Evolutionary conservation across 2,329 filamentous ascomycete species (phyloP).

Genomic region (Aspergillus pseudoterreus): DNA sequence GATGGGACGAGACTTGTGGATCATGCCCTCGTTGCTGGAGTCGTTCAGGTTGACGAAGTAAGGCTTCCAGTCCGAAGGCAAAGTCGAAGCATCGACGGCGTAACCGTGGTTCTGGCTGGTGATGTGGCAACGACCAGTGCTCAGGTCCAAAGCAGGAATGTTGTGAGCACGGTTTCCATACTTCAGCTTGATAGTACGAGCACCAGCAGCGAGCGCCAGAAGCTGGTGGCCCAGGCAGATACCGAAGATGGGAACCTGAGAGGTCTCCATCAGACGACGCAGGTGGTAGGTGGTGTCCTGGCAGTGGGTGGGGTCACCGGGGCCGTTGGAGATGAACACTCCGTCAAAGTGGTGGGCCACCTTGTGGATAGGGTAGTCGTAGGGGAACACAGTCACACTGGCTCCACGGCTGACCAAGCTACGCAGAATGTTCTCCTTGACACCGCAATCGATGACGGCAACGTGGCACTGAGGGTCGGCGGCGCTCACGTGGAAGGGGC

Average conservation of each 20-base stretch:
- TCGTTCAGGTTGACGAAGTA: constrained; percentile 99
- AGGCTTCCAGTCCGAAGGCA: constrained; percentile 87
- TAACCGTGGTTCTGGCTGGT: constrained; percentile 99
- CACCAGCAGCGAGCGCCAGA: constrained; percentile 82
- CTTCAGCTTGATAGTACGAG: constrained; percentile 93
- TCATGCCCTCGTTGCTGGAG: constrained; percentile 94
- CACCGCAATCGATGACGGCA: constrained; percentile 93
- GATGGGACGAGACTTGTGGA: constrained; percentile 92
- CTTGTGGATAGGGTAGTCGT: constrained; percentile 97
- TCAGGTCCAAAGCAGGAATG: constrained; percentile 91
- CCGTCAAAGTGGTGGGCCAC: constrained; percentile 96
- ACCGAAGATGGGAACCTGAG: constrained; percentile 89
- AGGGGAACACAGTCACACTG: constrained; percentile 91
- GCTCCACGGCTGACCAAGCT: constrained; percentile 88
- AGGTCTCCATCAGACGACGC: constrained; percentile 82
- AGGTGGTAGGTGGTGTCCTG: constrained; percentile 92
- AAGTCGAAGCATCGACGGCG: constrained; percentile 79
- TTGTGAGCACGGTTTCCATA: constrained; percentile 99
- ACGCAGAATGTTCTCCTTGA: constrained; percentile 99
- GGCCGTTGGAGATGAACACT: constrained; percentile 98
- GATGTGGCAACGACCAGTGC: constrained; percentile 96
- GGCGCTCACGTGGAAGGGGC: constrained; percentile 90
- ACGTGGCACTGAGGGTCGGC: constrained; percentile 81
- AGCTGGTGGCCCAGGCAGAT: constrained; percentile 98
- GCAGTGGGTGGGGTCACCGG: constrained; percentile 96